These are phyloP conservation scores for Boletus reticulatus DNA, from an alignment of 768 basidiomycete genomes.

Conservation along the genomic window DNA sequence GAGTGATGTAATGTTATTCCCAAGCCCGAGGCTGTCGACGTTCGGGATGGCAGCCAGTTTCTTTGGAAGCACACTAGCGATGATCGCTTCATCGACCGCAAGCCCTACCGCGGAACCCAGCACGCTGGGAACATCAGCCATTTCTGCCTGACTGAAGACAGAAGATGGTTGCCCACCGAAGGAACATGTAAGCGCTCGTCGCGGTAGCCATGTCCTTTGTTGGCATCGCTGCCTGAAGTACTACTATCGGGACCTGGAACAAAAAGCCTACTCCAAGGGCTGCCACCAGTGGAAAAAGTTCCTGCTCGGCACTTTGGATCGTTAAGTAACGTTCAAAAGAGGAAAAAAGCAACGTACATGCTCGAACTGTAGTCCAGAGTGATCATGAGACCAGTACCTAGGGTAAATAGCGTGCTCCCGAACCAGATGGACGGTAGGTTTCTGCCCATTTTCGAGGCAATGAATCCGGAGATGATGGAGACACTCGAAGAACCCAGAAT, in stretches of 20 bases:
- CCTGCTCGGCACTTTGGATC: conserved; percentile 51
- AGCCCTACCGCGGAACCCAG: conserved; percentile 76
- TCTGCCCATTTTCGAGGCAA: conserved; percentile 53
- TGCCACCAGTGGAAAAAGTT: conserved; percentile 61
- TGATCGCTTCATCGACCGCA: conserved; percentile 69
- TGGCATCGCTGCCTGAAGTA: conserved; percentile 83
- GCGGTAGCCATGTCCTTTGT: conserved; percentile 81
- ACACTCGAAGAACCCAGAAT: conserved; percentile 56
- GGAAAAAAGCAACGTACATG: conserved; percentile 32
- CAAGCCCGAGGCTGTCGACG: conserved; percentile 25
- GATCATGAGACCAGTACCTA: conserved; percentile 74
- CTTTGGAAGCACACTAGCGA: conserved; percentile 45
- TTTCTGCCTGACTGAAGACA: not conserved
- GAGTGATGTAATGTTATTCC: conserved; percentile 43
- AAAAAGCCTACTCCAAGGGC: conserved; percentile 62
- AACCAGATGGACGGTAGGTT: conserved; percentile 65
- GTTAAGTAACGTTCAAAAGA: not conserved
- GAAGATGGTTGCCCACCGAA: conserved; percentile 42
- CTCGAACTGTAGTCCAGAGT: conserved; percentile 59
- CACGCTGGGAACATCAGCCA: conserved; percentile 37
- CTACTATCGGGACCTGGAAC: conserved; percentile 68
- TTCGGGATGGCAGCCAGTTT: conserved; percentile 10
- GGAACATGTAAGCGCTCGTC: conserved; percentile 68
- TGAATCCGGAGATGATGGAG: conserved; percentile 56
- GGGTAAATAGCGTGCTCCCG: conserved; percentile 52